These are phyloP conservation scores for Boletus rubropictus DNA, from an alignment of 768 basidiomycete species.

Conservation along the genomic window DNA sequence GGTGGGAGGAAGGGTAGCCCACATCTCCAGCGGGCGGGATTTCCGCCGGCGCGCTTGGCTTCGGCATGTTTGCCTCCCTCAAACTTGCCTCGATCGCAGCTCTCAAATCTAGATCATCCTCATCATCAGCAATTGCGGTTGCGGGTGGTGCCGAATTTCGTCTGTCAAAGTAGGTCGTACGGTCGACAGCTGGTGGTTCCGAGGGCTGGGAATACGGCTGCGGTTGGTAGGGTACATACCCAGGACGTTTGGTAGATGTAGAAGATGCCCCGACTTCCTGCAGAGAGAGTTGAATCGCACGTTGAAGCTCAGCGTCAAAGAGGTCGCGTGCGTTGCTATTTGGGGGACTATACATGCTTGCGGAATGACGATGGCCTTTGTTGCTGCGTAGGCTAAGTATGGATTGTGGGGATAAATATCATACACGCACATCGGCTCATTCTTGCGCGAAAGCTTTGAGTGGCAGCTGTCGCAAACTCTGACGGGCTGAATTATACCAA, in stretches of 20 bases:
- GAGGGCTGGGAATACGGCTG: slow-evolving; percentile 44
- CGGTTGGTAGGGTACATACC: slow-evolving; percentile 62
- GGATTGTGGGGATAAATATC: background rate
- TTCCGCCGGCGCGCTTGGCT: slow-evolving; percentile 70
- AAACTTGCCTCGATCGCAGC: slow-evolving; percentile 95
- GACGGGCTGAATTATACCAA: slow-evolving; percentile 88
- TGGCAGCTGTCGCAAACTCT: slow-evolving; percentile 91
- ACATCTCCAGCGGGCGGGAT: slow-evolving; percentile 50
- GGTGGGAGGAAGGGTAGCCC: slow-evolving; percentile 43
- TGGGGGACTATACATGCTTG: slow-evolving; percentile 48
- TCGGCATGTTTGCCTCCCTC: slow-evolving; percentile 74
- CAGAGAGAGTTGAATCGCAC: slow-evolving; percentile 88
- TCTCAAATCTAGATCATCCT: slow-evolving; percentile 86
- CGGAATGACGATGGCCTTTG: slow-evolving; percentile 50
- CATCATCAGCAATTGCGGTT: slow-evolving; percentile 45
- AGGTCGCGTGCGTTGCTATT: slow-evolving; percentile 55
- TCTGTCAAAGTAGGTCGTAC: slow-evolving; percentile 39
- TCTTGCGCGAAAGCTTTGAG: slow-evolving; percentile 65
- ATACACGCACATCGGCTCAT: slow-evolving; percentile 46
- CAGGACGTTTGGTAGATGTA: slow-evolving; percentile 47
- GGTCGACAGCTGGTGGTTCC: slow-evolving; percentile 60
- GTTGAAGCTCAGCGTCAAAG: slow-evolving; percentile 84
- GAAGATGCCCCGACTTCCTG: slow-evolving; percentile 58
- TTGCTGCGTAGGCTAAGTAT: slow-evolving; percentile 25
- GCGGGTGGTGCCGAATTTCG: slow-evolving; percentile 19